Conservation (phyloP, 495 filamentous ascomycete species). For the Aspergillus homomorphus region DNA sequence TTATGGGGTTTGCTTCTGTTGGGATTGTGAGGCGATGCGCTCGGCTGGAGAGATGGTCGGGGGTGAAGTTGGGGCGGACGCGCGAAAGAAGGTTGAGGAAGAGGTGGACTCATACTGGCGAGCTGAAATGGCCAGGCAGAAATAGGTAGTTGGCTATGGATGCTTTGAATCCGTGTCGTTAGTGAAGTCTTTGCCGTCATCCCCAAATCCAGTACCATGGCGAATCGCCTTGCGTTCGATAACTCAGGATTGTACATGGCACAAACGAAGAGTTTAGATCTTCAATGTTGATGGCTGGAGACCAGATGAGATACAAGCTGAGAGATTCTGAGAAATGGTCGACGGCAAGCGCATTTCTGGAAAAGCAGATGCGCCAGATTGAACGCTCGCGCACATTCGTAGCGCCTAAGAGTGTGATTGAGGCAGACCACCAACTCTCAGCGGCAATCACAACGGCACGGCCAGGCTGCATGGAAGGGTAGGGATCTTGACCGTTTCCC, state of each 20-base stretch:
- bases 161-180: background rate
- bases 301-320: too few species aligned
- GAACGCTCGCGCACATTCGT: background rate
- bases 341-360: too few species aligned
- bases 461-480: background rate
- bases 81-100: background rate
- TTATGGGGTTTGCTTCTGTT: slow-evolving; percentile 2
- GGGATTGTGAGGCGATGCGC: slow-evolving; percentile 12
- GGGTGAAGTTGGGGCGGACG: background rate
- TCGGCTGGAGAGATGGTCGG: slow-evolving; percentile 6
- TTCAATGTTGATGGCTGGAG: too few species aligned
- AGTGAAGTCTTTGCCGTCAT: background rate
- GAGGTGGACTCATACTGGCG: background rate
- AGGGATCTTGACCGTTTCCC: background rate
- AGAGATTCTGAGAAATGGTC: too few species aligned
- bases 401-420: background rate
- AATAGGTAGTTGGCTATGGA: background rate
- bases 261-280: too few species aligned
- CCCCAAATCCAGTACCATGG: too few species aligned
- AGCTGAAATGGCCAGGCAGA: background rate
- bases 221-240: too few species aligned
- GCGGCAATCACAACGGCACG: background rate
- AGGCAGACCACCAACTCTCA: background rate
- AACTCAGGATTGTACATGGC: too few species aligned
- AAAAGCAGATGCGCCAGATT: too few species aligned